Percentiles rank a stretch among this genome's conserved stretches.
These are phyloP conservation scores for Ophiognomonia clavigignenti-juglandacearum DNA, from an alignment of 2,329 filamentous ascomycete genomes.

Conservation along the genomic window DNA sequence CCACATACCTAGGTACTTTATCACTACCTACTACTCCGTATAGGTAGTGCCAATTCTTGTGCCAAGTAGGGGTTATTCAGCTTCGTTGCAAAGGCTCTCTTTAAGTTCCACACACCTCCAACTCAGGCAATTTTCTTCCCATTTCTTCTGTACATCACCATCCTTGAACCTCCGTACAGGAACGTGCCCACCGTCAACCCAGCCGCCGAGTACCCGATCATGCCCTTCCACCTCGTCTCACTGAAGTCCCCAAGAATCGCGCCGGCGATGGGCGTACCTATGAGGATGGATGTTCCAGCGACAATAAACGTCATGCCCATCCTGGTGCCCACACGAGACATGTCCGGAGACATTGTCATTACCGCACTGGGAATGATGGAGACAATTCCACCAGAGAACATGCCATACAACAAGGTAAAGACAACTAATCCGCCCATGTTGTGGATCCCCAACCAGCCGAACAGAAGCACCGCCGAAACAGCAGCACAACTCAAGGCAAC, in stretches of 20 bases:
- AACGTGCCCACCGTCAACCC: slow-evolving; percentile 23
- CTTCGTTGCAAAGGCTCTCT: too few relatives aligned
- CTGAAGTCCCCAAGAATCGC: slow-evolving; percentile 32
- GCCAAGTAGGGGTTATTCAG: too few relatives aligned
- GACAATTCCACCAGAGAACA: slow-evolving; percentile 40
- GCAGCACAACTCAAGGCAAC: slow-evolving; percentile 29
- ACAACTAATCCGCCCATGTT: slow-evolving; percentile 31
- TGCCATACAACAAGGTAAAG: slow-evolving; percentile 40
- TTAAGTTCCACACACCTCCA: neutral
- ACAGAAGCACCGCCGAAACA: slow-evolving; percentile 31
- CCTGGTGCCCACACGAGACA: slow-evolving; percentile 32
- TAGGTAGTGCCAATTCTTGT: too few relatives aligned
- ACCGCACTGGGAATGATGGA: slow-evolving; percentile 36
- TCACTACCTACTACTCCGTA: too few relatives aligned
- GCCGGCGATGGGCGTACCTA: slow-evolving; percentile 46
- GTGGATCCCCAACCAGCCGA: slow-evolving; percentile 34
- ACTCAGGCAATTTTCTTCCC: slow-evolving; percentile 11
- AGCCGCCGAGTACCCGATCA: slow-evolving; percentile 27
- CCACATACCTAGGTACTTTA: too few relatives aligned
- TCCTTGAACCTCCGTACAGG: slow-evolving; percentile 19
- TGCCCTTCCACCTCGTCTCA: slow-evolving; percentile 26
- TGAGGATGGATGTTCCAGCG: slow-evolving; percentile 43
- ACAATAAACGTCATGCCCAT: slow-evolving; percentile 36
- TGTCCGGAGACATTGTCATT: slow-evolving; percentile 30
- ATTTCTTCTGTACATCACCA: slow-evolving; percentile 21